Evolutionary conservation across 2,329 filamentous ascomycete species (phyloP), one percentile per base, ranked within the genome.

Genomic region (Cytospora paraplurivora): DNA sequence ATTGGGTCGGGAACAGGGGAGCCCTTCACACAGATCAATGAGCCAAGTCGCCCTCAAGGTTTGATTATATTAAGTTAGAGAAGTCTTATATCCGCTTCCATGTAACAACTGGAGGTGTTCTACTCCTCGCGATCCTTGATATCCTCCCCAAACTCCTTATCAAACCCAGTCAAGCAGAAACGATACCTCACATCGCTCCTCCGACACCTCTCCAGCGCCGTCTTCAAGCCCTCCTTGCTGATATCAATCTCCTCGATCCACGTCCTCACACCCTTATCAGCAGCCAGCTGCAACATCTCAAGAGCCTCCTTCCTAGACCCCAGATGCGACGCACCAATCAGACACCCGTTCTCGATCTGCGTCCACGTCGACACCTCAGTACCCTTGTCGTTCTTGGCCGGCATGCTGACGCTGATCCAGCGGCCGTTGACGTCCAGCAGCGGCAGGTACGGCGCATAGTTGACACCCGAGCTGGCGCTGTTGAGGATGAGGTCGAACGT

Each of bases 371-470:
- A 87, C 68, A 95, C 82, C 61, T 81, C 77, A 63, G 91, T 86
- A 12, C 91, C 86, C 52, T 88, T 86, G 66, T 91, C 89, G 73
- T 93, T 90, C 51, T 63, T 63, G 13, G 51, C 62, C 3, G 91
- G 91, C 72, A 95, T 81, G 50, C 91, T 91, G 60, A 94, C 90
- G 71, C 85, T 90, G 74, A 94, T 85, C 86, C 90, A 95, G 72
- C 83, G 85, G 64, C 89, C 91, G 78, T 93, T 90, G 63, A 94
- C 88, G 76, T 94, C 92, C 74, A 96, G 84, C 71, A 93, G 84
- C 66, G 84, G 85, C 71, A 96, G 85, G 79, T 95, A 96, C 67
- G 88, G 83, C 59, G 77, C 76, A 37, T 92, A 78, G 72, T 91
- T 85, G 77, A 92, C 84, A 58, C 85, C 88, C 41, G 83, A 86